phyloP scores from a whole-genome alignment of 2,329 filamentous ascomycete species.

The Dactylonectria macrodidyma region DNA sequence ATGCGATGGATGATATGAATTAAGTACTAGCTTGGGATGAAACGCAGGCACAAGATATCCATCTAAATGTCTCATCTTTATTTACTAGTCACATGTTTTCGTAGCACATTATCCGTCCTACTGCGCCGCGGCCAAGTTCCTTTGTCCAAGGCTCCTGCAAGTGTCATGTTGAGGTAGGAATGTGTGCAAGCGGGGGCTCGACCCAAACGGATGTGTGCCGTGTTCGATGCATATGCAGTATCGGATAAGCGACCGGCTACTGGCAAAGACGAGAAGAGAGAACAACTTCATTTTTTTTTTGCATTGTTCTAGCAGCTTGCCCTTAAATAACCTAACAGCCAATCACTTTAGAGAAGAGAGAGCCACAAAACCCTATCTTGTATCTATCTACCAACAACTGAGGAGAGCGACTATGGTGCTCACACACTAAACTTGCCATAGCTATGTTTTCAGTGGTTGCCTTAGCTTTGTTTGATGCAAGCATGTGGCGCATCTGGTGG shows the following conservation, averaged over 20 bases:
- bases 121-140: neutral
- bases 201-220: neutral
- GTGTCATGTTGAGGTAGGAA: neutral
- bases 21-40: too few species aligned
- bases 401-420: neutral
- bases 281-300: neutral
- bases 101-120: neutral
- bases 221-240: neutral
- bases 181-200: neutral
- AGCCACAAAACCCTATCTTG: neutral
- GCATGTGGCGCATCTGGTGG: neutral
- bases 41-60: neutral
- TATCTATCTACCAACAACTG: too few species aligned
- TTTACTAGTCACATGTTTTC: neutral
- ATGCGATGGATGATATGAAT: too few species aligned
- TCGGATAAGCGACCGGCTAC: neutral
- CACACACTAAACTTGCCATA: neutral
- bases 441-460: neutral
- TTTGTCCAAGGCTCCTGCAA: neutral
- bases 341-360: neutral
- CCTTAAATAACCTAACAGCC: too few species aligned
- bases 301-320: too few species aligned
- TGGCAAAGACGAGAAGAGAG: neutral
- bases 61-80: neutral
- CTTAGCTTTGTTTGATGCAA: too few species aligned